Base-by-base conservation (phyloP, 441 rosid genomes). In the Metrosideros polymorpha region DNA sequence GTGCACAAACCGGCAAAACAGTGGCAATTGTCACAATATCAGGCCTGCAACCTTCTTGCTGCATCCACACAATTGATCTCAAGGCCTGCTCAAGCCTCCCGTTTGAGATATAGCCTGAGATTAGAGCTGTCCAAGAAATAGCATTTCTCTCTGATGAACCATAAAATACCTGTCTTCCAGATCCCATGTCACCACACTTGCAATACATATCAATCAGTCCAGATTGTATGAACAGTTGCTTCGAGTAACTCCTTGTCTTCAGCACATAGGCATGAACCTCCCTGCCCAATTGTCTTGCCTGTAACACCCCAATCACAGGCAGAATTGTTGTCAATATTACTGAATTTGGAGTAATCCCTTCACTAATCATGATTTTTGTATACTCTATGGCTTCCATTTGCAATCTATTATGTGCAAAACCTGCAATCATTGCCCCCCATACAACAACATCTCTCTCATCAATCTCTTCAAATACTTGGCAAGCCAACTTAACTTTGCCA, bases 61-160 rank as follows among this genome's bases (percentile, higher is more conserved):
- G 98, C 99, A 97, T 97, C 99, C 99, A 97, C 27, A 92, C 92
- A 84, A 94, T 88, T 7, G 97, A 94, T 89, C 95, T 94, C 92
- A 97, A 87, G 59, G 99, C 98, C 90, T 96, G 98, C 82, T 94
- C 97, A 6, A 90, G 89, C 88, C 95, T 93, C 85, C 98, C 95
- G 50, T 95, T 96, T 3, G 94, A 92, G 66, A 90, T 93, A 55
- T 95, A 96, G 59, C 99, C 98, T n/a, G 98, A 94, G 92, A 95
- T 95, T 90, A 97, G 76, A 29, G 97, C 98, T 9, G 99, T 97
- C 98, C 98, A 97, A 35, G 95, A 89, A 84, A 96, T 82, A 39
- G 90, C 93, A 90, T 93, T 97, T 90, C 98, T 95, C 89, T 94
- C 93, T 82, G 57, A 85, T 3, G 94, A 92, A 25, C 89, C 88